Evolutionary conservation across 495 filamentous ascomycete species (phyloP).

Genomic region (Penicillium soppii): DNA sequence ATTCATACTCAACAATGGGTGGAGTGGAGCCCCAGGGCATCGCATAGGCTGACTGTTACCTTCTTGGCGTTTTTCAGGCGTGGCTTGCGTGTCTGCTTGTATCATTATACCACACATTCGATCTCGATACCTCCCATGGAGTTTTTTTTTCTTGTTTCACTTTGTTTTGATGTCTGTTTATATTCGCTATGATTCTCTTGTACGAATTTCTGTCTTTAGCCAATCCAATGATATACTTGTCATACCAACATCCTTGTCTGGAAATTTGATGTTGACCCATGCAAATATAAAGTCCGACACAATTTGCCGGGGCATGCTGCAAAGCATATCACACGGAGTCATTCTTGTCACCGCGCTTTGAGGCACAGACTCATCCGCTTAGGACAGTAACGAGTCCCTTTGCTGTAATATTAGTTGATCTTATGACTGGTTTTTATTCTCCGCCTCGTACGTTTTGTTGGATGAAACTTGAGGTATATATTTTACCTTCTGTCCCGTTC

Average conservation of each 20-base stretch:
- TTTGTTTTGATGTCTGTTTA: slow-evolving; percentile 5
- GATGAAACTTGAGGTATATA: background rate
- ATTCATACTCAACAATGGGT: slow-evolving; percentile 43
- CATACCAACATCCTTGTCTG: background rate
- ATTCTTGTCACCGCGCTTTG: background rate
- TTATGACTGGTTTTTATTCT: too few relatives aligned
- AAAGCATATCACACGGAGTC: slow-evolving; percentile 4
- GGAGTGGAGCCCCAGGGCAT: slow-evolving; percentile 43
- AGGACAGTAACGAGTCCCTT: too few relatives aligned
- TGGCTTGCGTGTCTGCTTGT: slow-evolving; percentile 22
- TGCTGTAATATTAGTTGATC: too few relatives aligned
- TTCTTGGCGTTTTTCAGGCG: slow-evolving; percentile 19
- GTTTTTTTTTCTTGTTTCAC: slow-evolving; percentile 11
- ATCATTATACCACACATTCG: slow-evolving; percentile 31
- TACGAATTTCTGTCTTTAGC: slow-evolving; percentile 4
- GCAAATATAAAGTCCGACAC: slow-evolving; percentile 7
- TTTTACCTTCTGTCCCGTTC: background rate
- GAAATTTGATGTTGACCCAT: background rate
- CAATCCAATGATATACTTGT: background rate
- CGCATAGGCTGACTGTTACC: slow-evolving; percentile 21
- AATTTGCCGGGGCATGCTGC: too few relatives aligned
- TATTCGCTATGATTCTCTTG: slow-evolving; percentile 1
- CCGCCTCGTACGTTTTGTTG: too few relatives aligned
- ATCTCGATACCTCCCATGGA: slow-evolving; percentile 22
- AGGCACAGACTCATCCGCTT: background rate